Evolutionary conservation across 352 stramenopile species (phyloP).

Genomic region (Pseudoperonospora humuli): DNA sequence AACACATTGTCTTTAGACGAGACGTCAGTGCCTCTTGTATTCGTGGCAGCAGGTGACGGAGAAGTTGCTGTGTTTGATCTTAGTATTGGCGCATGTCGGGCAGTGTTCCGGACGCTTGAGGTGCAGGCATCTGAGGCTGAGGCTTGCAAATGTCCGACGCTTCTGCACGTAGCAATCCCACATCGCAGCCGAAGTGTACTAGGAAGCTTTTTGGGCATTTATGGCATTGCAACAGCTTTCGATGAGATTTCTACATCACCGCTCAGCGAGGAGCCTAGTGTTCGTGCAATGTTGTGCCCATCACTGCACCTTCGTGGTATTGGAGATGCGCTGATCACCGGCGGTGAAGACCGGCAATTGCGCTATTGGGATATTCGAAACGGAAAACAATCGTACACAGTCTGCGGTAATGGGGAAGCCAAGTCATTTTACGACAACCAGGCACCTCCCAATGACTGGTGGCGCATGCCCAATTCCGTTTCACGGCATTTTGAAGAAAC

Average conservation of each 20-base stretch:
- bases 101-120: conserved; percentile 89
- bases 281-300: conserved; percentile 85
- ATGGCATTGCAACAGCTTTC: conserved; percentile 71
- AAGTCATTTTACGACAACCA: conserved; percentile 87
- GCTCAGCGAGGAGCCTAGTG: conserved; percentile 69
- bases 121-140: conserved; percentile 67
- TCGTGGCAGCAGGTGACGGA: conserved; percentile 90
- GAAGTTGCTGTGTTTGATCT: conserved; percentile 87
- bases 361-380: conserved; percentile 96
- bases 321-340: conserved; percentile 87
- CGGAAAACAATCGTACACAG: conserved; percentile 89
- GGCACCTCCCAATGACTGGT: conserved; percentile 67
- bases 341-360: conserved; percentile 91
- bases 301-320: conserved; percentile 81
- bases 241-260: conserved; percentile 74
- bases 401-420: conserved; percentile 82
- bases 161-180: conserved; percentile 69
- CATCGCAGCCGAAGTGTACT: conserved; percentile 63
- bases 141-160: conserved; percentile 59
- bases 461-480: conserved; percentile 44
- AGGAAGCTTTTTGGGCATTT: conserved; percentile 72
- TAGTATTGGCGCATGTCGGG: conserved; percentile 85
- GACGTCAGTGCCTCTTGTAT: conserved; percentile 86
- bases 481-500: conserved; percentile 23
- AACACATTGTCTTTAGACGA: conserved; percentile 66